phyloP scores from a whole-genome alignment of 2,329 filamentous ascomycete species.

The Fusarium buxicola region DNA sequence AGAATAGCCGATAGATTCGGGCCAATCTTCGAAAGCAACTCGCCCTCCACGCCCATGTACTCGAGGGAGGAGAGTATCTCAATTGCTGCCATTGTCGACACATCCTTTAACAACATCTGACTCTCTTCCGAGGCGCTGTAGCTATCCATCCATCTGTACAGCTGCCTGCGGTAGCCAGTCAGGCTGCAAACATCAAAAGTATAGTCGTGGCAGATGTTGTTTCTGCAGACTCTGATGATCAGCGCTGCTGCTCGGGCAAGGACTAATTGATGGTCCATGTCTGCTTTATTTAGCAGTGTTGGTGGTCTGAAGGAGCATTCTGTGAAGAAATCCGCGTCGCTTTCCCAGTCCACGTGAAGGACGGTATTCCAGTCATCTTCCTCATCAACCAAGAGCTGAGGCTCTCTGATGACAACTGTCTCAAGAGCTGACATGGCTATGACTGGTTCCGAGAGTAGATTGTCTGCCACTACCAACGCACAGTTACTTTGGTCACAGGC shows the following conservation, averaged over 20 bases:
- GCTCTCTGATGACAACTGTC: slow-evolving; percentile 18
- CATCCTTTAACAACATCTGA: background rate
- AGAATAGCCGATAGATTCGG: slow-evolving; percentile 17
- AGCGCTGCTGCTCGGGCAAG: slow-evolving; percentile 23
- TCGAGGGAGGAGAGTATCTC: slow-evolving; percentile 25
- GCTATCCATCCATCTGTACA: slow-evolving; percentile 7
- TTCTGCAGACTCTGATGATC: slow-evolving; percentile 20
- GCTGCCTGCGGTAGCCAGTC: background rate
- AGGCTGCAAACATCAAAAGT: slow-evolving; percentile 5
- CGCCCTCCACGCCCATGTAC: slow-evolving; percentile 12
- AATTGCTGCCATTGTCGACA: slow-evolving; percentile 23
- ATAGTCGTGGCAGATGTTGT: slow-evolving; percentile 18
- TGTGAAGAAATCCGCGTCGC: slow-evolving; percentile 14
- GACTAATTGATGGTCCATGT: slow-evolving; percentile 10
- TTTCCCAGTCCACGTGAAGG: slow-evolving; percentile 18
- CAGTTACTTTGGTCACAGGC: too few species aligned
- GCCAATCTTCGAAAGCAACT: slow-evolving; percentile 20
- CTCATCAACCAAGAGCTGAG: background rate
- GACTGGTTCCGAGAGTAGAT: background rate
- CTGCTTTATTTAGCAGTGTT: slow-evolving; percentile 5
- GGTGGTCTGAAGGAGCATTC: background rate
- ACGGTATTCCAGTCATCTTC: slow-evolving; percentile 16
- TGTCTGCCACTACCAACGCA: background rate
- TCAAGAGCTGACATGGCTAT: slow-evolving; percentile 11
- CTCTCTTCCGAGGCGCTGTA: slow-evolving; percentile 11